Percentiles rank a stretch among this genome's conserved stretches.
Conservation (phyloP, 495 filamentous ascomycete genomes). For the Penicillium coprophilum region DNA sequence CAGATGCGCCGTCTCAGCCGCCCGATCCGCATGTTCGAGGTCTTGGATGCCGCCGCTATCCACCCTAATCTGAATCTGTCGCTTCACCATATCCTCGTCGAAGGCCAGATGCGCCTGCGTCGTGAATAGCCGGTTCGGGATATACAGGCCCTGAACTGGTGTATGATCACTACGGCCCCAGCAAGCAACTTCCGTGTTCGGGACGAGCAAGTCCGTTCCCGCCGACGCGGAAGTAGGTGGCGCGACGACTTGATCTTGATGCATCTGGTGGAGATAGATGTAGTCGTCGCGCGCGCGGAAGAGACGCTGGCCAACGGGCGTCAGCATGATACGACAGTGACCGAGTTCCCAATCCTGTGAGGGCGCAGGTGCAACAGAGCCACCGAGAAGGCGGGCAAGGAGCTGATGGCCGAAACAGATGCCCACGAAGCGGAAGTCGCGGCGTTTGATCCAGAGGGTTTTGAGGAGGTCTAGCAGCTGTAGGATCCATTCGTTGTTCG, state of each 20-base stretch:
- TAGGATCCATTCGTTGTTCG: constrained; percentile 22
- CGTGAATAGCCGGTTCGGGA: constrained; percentile 22
- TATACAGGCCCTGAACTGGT: constrained; percentile 23
- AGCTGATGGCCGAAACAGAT: constrained; percentile 92
- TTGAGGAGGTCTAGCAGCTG: constrained; percentile 18
- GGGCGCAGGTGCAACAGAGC: constrained; percentile 60
- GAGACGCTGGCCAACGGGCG: constrained; percentile 18
- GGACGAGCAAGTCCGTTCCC: constrained; percentile 8
- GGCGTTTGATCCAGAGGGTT: constrained; percentile 20
- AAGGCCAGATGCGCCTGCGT: constrained; percentile 26
- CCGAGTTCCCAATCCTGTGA: constrained; percentile 26
- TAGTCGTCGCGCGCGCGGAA: constrained; percentile 16
- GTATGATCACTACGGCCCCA: constrained; percentile 27
- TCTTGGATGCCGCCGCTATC: constrained; percentile 22
- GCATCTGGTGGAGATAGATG: constrained; percentile 25
- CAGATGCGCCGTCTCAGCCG: constrained; percentile 24
- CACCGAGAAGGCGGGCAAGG: constrained; percentile 53
- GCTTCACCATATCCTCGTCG: constrained; percentile 26
- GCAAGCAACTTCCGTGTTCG: constrained; percentile 14
- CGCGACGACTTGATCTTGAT: constrained; percentile 21
- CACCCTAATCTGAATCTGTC: constrained; percentile 27
- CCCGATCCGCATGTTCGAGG: constrained; percentile 24
- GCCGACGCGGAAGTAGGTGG: constrained; percentile 18
- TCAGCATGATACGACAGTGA: constrained; percentile 21
- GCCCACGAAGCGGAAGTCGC: constrained; percentile 44